These are phyloP conservation scores for Phytophthora pisi DNA, from an alignment of 352 stramenopile species.

Conservation along the genomic window DNA sequence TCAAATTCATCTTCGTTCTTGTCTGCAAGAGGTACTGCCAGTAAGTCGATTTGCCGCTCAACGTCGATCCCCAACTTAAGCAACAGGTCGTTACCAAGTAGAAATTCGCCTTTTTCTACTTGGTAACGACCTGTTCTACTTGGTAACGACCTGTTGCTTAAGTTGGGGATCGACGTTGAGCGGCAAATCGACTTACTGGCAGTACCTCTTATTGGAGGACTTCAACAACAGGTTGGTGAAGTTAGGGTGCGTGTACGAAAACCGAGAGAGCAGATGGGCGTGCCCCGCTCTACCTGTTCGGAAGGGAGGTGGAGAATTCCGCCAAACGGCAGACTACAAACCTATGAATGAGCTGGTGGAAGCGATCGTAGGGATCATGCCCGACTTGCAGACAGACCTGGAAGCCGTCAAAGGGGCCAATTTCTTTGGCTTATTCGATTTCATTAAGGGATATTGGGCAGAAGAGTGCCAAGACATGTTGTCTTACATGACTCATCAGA, in stretches of 20 bases:
- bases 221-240: slow-evolving; percentile 30
- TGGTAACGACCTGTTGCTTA: slow-evolving; percentile 17
- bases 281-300: slow-evolving; percentile 24
- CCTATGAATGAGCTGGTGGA: slow-evolving; percentile 23
- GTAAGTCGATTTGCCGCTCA: slow-evolving; percentile 12
- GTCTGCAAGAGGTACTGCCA: slow-evolving; percentile 4
- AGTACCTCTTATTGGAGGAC: slow-evolving; percentile 11
- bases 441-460: slow-evolving; percentile 17
- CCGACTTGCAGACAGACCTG: slow-evolving; percentile 18
- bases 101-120: slow-evolving; percentile 14
- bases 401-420: not conserved
- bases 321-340: slow-evolving; percentile 35
- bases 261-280: slow-evolving; percentile 21
- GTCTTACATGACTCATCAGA: slow-evolving; percentile 30
- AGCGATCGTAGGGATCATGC: slow-evolving; percentile 33
- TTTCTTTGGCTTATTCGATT: slow-evolving; percentile 24
- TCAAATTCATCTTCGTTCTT: slow-evolving; percentile 13
- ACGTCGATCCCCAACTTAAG: slow-evolving; percentile 12
- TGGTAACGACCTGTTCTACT: no score
- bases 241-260: slow-evolving; percentile 37
- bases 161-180: slow-evolving; percentile 16
- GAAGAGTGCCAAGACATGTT: slow-evolving; percentile 19
- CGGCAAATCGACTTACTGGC: slow-evolving; percentile 9
- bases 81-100: slow-evolving; percentile 23
- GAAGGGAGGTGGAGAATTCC: no score